Percentiles rank a stretch among this genome's conserved stretches.
phyloP scores from a whole-genome alignment of 176 grass and related monocot species.

The Hordeum marinum region DNA sequence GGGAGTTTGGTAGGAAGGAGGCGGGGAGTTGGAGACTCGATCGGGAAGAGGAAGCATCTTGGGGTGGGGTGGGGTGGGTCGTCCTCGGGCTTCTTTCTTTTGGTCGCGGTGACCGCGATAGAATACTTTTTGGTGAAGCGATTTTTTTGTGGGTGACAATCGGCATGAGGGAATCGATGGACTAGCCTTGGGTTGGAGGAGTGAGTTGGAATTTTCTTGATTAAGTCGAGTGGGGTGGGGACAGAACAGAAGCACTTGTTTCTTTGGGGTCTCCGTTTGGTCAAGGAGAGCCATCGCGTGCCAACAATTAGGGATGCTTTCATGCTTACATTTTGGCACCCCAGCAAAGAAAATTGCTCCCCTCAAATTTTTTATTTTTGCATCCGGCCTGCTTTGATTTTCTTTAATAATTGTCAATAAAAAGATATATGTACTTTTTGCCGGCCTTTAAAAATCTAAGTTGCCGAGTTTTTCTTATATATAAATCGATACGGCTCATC shows the following conservation, averaged over 20 bases:
- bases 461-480: too few species aligned
- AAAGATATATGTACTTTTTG: too few species aligned
- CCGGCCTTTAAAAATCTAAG: too few species aligned
- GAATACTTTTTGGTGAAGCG: background rate
- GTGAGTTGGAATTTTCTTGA: background rate
- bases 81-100: conserved; percentile 21
- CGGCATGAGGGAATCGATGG: background rate
- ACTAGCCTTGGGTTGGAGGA: background rate
- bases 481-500: too few species aligned
- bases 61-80: background rate
- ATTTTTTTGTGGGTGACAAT: background rate
- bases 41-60: conserved; percentile 21
- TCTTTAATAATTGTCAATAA: background rate
- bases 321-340: background rate
- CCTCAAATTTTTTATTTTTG: too few species aligned
- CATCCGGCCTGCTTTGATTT: background rate
- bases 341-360: background rate
- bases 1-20: background rate
- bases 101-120: conserved; percentile 6
- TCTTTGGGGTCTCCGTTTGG: conserved; percentile 1
- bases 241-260: background rate
- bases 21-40: background rate
- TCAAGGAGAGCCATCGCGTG: conserved; percentile 22
- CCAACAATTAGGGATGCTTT: background rate
- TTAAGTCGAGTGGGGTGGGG: background rate